Evolutionary conservation across 768 basidiomycete species (phyloP).

Genomic region (Filobasidium floriforme): DNA sequence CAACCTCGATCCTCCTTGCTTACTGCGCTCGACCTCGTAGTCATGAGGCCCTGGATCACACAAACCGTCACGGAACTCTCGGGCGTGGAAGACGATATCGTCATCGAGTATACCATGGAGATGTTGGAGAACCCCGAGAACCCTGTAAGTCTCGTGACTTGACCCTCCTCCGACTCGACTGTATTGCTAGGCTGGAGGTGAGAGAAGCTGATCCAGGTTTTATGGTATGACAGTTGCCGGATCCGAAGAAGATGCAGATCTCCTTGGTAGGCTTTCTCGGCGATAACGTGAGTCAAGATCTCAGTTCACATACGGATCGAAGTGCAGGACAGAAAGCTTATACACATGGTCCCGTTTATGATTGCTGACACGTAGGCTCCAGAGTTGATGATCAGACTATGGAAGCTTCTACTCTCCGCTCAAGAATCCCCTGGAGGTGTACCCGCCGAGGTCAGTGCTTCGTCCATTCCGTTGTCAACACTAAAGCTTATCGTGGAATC

Average conservation of each 20-base stretch:
- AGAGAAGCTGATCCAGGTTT: background rate
- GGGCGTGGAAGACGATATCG: slow-evolving; percentile 90
- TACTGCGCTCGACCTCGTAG: slow-evolving; percentile 40
- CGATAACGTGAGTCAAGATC: slow-evolving; percentile 49
- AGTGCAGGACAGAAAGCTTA: background rate
- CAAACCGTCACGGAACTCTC: slow-evolving; percentile 74
- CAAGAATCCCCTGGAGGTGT: slow-evolving; percentile 82
- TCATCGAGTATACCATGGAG: slow-evolving; percentile 93
- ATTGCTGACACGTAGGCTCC: slow-evolving; percentile 50
- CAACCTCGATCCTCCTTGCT: background rate
- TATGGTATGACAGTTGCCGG: slow-evolving; percentile 58
- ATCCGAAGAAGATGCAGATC: slow-evolving; percentile 93
- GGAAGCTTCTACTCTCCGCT: slow-evolving; percentile 87
- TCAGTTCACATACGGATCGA: no score
- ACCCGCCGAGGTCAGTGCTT: slow-evolving; percentile 55
- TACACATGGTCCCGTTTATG: background rate
- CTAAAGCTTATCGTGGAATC: no score
- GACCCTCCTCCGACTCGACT: background rate
- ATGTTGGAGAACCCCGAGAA: slow-evolving; percentile 76
- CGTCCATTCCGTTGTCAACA: background rate
- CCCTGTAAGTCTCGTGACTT: slow-evolving; percentile 54
- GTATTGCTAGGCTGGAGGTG: background rate
- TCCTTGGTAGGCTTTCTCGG: slow-evolving; percentile 87
- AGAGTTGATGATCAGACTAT: slow-evolving; percentile 76
- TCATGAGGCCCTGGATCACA: slow-evolving; percentile 93